These are phyloP conservation scores for Polytrichum formosum DNA, from an alignment of 225 moss, liverwort and hornwort genomes.

Conservation along the genomic window DNA sequence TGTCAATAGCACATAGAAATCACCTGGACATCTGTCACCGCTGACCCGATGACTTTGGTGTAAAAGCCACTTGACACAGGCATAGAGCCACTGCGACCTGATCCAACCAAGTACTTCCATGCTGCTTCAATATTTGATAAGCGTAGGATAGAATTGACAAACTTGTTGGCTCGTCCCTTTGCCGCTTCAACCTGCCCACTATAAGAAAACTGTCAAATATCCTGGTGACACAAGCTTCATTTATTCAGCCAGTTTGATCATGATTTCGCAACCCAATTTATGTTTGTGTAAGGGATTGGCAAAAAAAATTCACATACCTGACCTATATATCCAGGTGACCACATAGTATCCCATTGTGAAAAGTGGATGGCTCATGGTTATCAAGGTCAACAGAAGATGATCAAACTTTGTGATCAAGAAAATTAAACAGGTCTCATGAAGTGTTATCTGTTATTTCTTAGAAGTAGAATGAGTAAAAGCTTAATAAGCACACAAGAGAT, in stretches of 20 bases:
- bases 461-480: too few species aligned
- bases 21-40: conserved; percentile 50
- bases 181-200: conserved; percentile 69
- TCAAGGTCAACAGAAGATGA: too few species aligned
- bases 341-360: too few species aligned
- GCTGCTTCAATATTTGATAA: conserved; percentile 84
- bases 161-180: conserved; percentile 74
- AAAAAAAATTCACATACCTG: too few species aligned
- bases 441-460: too few species aligned
- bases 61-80: conserved; percentile 61
- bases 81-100: conserved; percentile 33
- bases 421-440: too few species aligned
- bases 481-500: too few species aligned
- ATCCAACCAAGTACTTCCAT: conserved; percentile 70
- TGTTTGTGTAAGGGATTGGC: too few species aligned
- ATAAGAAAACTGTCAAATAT: conserved; percentile 8
- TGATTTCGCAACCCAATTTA: background rate
- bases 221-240: background rate
- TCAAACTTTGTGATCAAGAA: too few species aligned
- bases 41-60: conserved; percentile 65
- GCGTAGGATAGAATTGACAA: conserved; percentile 70
- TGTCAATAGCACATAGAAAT: background rate
- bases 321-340: too few species aligned
- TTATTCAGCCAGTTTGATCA: background rate
- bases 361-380: too few species aligned